Percentiles rank a stretch among this genome's conserved stretches.
phyloP scores from a whole-genome alignment of 257 asterid genomes.

The Echites panduratus region DNA sequence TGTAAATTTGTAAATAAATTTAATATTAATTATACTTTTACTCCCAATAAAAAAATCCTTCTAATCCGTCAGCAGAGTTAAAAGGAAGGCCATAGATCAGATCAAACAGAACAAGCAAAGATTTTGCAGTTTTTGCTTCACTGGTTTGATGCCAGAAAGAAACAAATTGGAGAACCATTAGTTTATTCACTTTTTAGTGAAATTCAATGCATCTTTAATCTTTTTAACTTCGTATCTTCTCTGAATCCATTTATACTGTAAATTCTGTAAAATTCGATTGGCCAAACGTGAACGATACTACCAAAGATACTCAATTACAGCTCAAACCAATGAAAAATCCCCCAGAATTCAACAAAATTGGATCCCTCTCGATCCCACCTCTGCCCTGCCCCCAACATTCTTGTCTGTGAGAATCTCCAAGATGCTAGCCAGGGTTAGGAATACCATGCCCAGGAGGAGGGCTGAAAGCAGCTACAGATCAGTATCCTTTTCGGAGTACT shows the following conservation, averaged over 20 bases:
- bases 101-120: too few species aligned
- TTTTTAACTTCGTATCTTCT: neutral
- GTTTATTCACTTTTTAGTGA: neutral
- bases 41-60: too few species aligned
- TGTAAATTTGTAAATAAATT: too few species aligned
- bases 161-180: neutral
- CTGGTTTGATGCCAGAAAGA: neutral
- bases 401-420: neutral
- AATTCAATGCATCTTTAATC: neutral
- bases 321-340: constrained; percentile 8
- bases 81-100: neutral
- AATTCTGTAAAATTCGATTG: neutral
- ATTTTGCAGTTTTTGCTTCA: neutral
- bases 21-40: too few species aligned
- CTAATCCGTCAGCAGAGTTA: too few species aligned
- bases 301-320: neutral
- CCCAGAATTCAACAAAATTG: neutral
- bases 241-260: neutral
- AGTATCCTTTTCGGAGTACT: constrained; percentile 31
- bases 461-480: constrained; percentile 37
- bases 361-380: neutral
- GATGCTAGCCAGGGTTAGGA: constrained; percentile 46
- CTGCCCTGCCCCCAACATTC: neutral
- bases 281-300: neutral
- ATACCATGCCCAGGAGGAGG: constrained; percentile 27